Evolutionary conservation across 2,329 filamentous ascomycete species (phyloP).

Genomic region (Pseudohalonectria lignicola): DNA sequence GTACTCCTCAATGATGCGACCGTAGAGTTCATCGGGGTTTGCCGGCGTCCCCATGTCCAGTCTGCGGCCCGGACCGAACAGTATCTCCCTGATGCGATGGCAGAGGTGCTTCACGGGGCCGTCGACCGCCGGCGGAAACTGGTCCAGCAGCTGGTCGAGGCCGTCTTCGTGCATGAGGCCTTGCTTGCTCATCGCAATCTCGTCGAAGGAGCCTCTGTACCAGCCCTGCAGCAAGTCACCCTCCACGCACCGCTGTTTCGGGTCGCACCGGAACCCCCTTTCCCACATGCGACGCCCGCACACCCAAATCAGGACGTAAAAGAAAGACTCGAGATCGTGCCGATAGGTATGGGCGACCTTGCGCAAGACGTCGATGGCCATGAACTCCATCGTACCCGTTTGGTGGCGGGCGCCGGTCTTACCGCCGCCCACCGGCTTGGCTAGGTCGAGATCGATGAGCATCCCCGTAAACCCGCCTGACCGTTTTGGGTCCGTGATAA

Average conservation of each 20-base stretch:
- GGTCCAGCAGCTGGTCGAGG: conserved; percentile 4
- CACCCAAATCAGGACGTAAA: background rate
- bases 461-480: conserved; percentile 15
- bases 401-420: conserved; percentile 13
- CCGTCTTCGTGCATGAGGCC: background rate
- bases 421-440: conserved; percentile 13
- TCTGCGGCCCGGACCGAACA: background rate
- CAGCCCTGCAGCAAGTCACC: background rate
- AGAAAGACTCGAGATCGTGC: conserved; percentile 10
- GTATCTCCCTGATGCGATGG: conserved; percentile 4
- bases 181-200: background rate
- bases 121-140: conserved; percentile 9
- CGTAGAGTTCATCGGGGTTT: too few species aligned
- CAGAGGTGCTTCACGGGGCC: conserved; percentile 9
- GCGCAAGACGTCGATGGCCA: conserved; percentile 21
- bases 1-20: too few species aligned
- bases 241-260: background rate
- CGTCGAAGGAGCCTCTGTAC: background rate
- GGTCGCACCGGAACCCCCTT: background rate
- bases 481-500: conserved; percentile 15
- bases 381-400: conserved; percentile 20
- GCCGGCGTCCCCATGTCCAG: background rate
- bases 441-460: conserved; percentile 22
- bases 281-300: conserved; percentile 1
- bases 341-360: conserved; percentile 16